Base-by-base conservation (phyloP, 495 filamentous ascomycete species). In the Chaetomium tenue region DNA sequence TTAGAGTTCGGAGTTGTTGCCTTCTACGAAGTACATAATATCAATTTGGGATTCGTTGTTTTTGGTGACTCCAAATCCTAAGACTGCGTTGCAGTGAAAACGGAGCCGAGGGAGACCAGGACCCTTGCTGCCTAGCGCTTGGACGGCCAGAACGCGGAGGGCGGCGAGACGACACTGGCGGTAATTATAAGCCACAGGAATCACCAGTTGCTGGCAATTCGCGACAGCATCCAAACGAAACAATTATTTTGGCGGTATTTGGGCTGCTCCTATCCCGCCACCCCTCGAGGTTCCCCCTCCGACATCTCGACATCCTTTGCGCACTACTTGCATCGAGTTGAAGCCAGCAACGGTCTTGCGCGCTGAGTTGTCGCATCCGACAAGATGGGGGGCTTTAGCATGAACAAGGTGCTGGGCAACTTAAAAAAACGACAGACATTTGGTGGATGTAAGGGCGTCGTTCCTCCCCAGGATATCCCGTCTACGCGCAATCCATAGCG, bases 391-490 rank as follows among this genome's bases (percentile, higher is more conserved):
- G 72, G 75, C 58, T 78, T 85, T 66, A 80, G 76, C 65, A 78
- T 84, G 76, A 82, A 79, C 71, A 82, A 77, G 75, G 78, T 84
- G 78, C 75, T 85, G 53, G 80, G 80, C 69, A 81, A 74, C 71
- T 76, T 85, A 64, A 83, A 77, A 68, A 77, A 74, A 64, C 74
- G 73, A 55, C 75, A 74, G 23, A 73, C 75, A 20, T 67, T 67
- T 65, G 69, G 79, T 77, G 70, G 48, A 12, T 16, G 63, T 60
- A 18, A 55, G 56, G 5, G 16, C 37, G 13, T 15, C 37, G 13
- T 15, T 18, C 55, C 20, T 23, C 48, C 40, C 53, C 18, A 22
- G 20, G 54, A n/a, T 23, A 20, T 47, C n/a, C n/a, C 22, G 18
- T 60, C 53, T 23, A 44, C 40, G 52, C 54, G 16, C 26, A 28